Evolutionary conservation across 345 rosid genomes (phyloP), one percentile per base, ranked within the genome.

Genomic region (Erysimum cheiranthoides): DNA sequence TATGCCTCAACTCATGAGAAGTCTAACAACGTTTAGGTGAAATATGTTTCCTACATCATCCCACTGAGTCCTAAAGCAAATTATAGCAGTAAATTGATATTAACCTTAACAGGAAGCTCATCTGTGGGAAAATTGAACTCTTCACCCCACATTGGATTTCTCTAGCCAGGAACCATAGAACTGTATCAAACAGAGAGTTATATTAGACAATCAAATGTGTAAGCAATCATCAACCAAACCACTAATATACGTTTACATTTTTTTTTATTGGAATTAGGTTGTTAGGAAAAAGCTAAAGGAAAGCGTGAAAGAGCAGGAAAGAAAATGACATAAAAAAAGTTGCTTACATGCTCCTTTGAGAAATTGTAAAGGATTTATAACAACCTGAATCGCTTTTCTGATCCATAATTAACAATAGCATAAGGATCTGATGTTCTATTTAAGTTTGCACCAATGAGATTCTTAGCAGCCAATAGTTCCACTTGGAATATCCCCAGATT

Each of bases 141-240:
- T 82, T 95, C 99, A 65, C 98, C 98, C 99, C 98, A 95, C 98
- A 95, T 85, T 34, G 99, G 99, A 85, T 95, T 89, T 86, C 98
- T 87, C 69, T 97, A 90, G 82, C 97, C 96, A 72, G 96, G 98
- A 73, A 95, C 87, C 99, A 95, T 95, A 42, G 97, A 95, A 82
- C 97, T 95, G 85, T 72, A 73, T 75, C 57, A 79, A 69, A 8
- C 76, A 78, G 39, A 74, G 27, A 73, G 30, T 10, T 18, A 68
- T 0, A 65, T 77, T 32, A 57, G 46, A 56, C 13, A 65, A 18
- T 4, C 34, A 7, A 40, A 83, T 40, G 46, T 28, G 39, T 52
- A 58, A 42, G 10, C 59, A n/a, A 51, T 52, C 66, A 79, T 18
- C 47, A 61, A 43, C 65, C 65, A 79, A 62, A 67, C 18, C 46